Conservation (phyloP, 75 land plant genomes). For the Pseudotsuga menziesii region DNA sequence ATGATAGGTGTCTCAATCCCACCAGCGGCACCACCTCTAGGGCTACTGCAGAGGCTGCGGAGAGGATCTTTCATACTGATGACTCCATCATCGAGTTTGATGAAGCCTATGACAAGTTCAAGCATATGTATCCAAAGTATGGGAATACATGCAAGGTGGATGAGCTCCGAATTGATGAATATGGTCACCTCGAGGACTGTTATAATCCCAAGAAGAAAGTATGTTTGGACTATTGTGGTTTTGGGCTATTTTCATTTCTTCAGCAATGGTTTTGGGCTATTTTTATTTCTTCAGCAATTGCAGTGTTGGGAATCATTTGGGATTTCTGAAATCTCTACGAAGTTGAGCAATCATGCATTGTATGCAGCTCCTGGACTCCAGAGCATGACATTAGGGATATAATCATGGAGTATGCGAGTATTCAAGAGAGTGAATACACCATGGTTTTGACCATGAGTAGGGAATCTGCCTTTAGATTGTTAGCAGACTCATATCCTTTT, state of each 20-base stretch:
- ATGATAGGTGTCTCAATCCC: too few species aligned
- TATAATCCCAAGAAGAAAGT: constrained; percentile 30
- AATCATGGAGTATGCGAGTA: constrained; percentile 74
- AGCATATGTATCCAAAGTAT: constrained; percentile 71
- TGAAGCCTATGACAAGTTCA: constrained; percentile 55
- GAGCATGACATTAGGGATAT: constrained; percentile 63
- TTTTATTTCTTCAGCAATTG: too few species aligned
- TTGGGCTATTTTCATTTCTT: constrained; percentile 73
- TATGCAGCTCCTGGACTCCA: constrained; percentile 65
- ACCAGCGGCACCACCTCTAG: too few species aligned
- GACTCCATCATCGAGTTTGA: constrained; percentile 50
- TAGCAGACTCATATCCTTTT: constrained; percentile 78
- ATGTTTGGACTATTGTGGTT: constrained; percentile 86
- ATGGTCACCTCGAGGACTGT: constrained; percentile 44
- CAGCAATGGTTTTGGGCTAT: too few species aligned
- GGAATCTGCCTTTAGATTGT: constrained; percentile 69
- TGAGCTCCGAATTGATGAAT: constrained; percentile 66
- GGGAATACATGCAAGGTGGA: constrained; percentile 58
- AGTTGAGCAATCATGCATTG: constrained; percentile 67
- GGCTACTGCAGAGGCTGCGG: constrained; percentile 63
- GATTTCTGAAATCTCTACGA: constrained; percentile 69
- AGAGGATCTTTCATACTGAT: constrained; percentile 33
- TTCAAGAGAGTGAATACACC: constrained; percentile 73
- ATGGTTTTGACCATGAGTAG: constrained; percentile 78
- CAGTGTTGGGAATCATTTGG: constrained; percentile 66